A percentile compares a stretch with the other conserved stretches of the same genome.
Evolutionary conservation across 2,329 filamentous ascomycete genomes (phyloP).

Genomic region (Tolypocladium tropicale): DNA sequence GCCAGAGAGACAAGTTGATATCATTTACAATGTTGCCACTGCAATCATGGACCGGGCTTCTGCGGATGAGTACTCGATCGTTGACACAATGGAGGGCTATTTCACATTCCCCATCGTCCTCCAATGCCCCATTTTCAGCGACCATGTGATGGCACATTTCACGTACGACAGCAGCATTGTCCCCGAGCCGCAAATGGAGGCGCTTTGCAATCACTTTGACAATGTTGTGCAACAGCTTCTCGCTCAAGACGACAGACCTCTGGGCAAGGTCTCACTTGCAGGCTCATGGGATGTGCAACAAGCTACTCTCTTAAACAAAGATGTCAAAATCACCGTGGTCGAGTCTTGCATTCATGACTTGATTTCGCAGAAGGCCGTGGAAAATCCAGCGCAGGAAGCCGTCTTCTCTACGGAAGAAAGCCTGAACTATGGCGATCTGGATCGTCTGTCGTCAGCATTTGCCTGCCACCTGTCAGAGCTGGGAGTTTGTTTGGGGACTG

Average conservation of each 20-base stretch:
- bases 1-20: conserved; percentile 2
- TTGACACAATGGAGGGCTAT: conserved; percentile 2
- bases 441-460: not conserved
- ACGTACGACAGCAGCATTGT: not conserved
- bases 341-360: conserved; percentile 16
- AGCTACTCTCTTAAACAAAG: not conserved
- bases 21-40: not conserved
- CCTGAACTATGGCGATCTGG: conserved; percentile 4
- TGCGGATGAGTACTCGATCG: not conserved
- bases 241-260: not conserved
- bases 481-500: not conserved
- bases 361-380: not conserved
- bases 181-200: not conserved
- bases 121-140: not conserved
- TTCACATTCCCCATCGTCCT: not conserved
- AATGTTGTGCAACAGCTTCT: not conserved
- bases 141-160: not conserved
- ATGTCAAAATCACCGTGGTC: not conserved
- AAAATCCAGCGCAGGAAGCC: not conserved
- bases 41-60: not conserved
- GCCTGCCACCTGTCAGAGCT: not conserved
- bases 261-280: not conserved
- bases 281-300: not conserved
- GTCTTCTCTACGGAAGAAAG: conserved; percentile 5
- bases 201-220: not conserved